Evolutionary conservation across 192 early-diverging fungal genomes (phyloP).

Genomic region (Backusella tarrabulga): DNA sequence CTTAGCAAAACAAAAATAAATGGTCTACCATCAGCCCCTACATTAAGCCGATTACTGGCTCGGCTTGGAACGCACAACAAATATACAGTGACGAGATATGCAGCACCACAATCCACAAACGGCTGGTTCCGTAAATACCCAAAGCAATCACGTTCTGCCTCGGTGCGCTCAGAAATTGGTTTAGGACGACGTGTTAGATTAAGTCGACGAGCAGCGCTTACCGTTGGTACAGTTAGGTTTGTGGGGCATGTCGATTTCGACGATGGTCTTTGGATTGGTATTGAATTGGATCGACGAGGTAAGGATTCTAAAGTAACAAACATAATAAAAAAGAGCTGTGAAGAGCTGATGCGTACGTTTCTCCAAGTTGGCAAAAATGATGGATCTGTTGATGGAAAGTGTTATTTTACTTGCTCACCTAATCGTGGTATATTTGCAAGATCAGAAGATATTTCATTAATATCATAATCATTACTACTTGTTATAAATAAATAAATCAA

Average conservation of each 20-base stretch:
- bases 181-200: slow-evolving; percentile 15
- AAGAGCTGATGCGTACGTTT: not conserved
- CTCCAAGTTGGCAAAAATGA: not conserved
- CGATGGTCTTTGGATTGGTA: slow-evolving; percentile 81
- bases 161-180: not conserved
- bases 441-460: not conserved
- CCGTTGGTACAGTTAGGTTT: slow-evolving; percentile 67
- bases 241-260: slow-evolving; percentile 76
- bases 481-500: too few relatives aligned
- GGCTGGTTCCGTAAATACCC: slow-evolving; percentile 5
- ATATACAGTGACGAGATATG: not conserved
- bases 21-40: not conserved
- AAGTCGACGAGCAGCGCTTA: slow-evolving; percentile 9
- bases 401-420: not conserved
- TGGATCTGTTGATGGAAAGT: not conserved
- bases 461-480: not conserved
- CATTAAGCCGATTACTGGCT: not conserved
- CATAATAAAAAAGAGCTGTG: too few relatives aligned
- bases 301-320: not conserved
- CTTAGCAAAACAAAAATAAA: not conserved
- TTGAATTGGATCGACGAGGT: slow-evolving; percentile 68
- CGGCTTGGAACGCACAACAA: not conserved
- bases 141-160: not conserved
- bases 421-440: not conserved
- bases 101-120: not conserved